Conservation (phyloP, 176 grass and related monocot species). For the Bolboschoenus planiculmis region DNA sequence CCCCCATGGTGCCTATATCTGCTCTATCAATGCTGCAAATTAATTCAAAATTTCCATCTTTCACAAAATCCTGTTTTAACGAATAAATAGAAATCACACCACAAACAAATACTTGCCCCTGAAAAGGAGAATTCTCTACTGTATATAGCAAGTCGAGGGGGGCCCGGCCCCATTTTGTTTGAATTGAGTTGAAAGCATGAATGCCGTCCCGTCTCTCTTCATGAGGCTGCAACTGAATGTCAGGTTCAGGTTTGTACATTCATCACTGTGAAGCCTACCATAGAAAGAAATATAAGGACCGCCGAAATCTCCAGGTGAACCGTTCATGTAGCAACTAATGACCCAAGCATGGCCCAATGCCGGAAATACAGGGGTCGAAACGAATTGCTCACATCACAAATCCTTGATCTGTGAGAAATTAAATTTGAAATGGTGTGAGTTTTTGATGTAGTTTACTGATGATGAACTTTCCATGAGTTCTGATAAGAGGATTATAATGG, state of each 20-base stretch:
- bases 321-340: not conserved
- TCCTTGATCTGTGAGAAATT: not conserved
- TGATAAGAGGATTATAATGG: not conserved
- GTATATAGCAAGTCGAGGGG: too few relatives aligned
- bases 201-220: too few relatives aligned
- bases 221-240: not conserved
- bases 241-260: too few relatives aligned
- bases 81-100: too few relatives aligned
- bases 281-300: too few relatives aligned
- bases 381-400: not conserved
- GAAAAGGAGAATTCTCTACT: too few relatives aligned
- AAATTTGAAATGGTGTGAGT: not conserved
- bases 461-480: not conserved
- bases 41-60: not conserved
- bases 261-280: not conserved
- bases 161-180: too few relatives aligned
- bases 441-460: not conserved
- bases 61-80: not conserved
- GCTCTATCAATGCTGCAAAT: not conserved
- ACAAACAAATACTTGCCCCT: not conserved
- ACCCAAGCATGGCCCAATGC: not conserved
- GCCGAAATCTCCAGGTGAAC: too few relatives aligned
- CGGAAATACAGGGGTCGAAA: not conserved
- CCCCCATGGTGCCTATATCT: not conserved
- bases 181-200: too few relatives aligned